Evolutionary conservation across 305 asterid genomes (phyloP).

Genomic region (Solanum chacoense): DNA sequence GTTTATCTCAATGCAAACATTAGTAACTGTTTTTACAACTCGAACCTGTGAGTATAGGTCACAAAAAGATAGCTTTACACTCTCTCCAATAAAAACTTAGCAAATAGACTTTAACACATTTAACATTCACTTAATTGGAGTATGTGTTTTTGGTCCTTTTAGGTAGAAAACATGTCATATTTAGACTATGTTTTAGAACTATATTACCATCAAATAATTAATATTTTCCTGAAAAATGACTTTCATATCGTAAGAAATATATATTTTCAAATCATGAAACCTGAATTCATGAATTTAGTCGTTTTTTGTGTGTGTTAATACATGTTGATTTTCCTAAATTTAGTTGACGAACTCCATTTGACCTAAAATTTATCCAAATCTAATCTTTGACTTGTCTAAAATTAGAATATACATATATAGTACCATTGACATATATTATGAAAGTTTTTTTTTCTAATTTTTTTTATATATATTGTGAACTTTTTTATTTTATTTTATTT

Average conservation of each 20-base stretch:
- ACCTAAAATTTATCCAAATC: neutral
- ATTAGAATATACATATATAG: neutral
- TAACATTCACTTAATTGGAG: neutral
- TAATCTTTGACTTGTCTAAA: neutral
- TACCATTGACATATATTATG: neutral
- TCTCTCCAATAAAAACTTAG: neutral
- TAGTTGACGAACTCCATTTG: neutral
- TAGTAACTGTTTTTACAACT: neutral
- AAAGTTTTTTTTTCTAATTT: neutral
- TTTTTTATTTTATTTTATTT: neutral
- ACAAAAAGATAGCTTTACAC: neutral
- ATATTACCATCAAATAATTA: neutral
- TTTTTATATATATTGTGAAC: neutral
- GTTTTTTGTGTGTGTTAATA: neutral
- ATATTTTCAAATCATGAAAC: neutral
- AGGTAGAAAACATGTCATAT: neutral
- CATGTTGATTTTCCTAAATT: neutral
- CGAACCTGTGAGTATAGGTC: neutral
- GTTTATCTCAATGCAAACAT: neutral
- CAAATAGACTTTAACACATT: neutral
- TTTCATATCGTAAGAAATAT: neutral
- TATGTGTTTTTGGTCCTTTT: neutral
- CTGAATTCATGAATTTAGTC: neutral
- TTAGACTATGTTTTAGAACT: neutral
- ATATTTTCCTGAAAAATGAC: neutral